Base-by-base conservation (phyloP, 139 green algal species). In the Klebsormidium nitens region DNA sequence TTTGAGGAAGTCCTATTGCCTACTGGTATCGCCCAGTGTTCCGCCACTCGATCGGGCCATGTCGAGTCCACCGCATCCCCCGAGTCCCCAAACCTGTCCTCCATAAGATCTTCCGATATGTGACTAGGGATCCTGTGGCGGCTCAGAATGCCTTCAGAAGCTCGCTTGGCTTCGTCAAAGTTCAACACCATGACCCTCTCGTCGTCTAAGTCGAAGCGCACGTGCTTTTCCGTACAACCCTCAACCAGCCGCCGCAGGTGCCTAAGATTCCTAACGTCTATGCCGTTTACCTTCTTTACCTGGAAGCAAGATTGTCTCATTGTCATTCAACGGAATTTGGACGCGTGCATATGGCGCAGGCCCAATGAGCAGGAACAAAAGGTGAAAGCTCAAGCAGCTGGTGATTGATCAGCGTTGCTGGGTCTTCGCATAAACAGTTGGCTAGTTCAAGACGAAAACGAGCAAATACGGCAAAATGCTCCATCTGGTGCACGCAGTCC, bases 121-220 rank as follows among this genome's bases (percentile, higher is more conserved):
- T 55, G 46, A 31, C 23, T 55, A 31, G 46, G 46, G 46, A 55
- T 55, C 23, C 46, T 55, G 46, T 55, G 46, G 23, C 46, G 23
- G 23, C 23, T 23, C 23, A 55, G 46, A 23, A 55, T 55, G 23
- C 46, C 23, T 31, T 23, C 23, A 23, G 46, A 55, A 23, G 46
- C 46, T 23, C 23, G 23, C 40, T 59, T 58, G 31, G 77, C 81
- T 5, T 69, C 49, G 19, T 36, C 29, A 36, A 59, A n/a, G 71
- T 88, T 74, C 59, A 90, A 57, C 19, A 86, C 83, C 38, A 86
- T 75, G 5, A 88, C 39, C 1, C 85, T 74, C 35, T 87, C 79
- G 61, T 90, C 81, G 59, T 89, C 85, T 55, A 90, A 57, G 52
- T 87, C 79, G 26, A 89, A 81, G 2, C 74, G 42, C 14, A 90